These are phyloP conservation scores for Stenogyne calaminthoides DNA, from an alignment of 305 asterid species.

Conservation along the genomic window DNA sequence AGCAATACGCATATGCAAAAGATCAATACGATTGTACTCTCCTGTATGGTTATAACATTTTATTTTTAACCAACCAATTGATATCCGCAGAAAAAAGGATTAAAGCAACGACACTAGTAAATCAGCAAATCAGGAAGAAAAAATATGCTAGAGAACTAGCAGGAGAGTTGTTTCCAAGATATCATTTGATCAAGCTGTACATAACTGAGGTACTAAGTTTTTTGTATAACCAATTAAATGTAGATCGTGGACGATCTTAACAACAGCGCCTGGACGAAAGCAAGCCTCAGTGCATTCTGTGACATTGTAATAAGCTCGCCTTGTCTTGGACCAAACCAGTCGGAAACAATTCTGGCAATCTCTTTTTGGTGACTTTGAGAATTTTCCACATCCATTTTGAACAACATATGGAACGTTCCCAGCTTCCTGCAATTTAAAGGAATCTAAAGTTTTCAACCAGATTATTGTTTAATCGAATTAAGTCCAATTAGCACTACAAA, in stretches of 20 bases:
- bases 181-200: slow-evolving; percentile 40
- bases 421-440: slow-evolving; percentile 71
- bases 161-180: slow-evolving; percentile 8
- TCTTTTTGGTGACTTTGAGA: slow-evolving; percentile 82
- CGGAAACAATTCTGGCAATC: slow-evolving; percentile 72
- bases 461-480: not conserved
- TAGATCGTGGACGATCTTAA: slow-evolving; percentile 92
- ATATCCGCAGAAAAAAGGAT: not conserved
- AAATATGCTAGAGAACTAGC: slow-evolving; percentile 13
- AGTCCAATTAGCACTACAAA: not conserved
- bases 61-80: slow-evolving; percentile 11
- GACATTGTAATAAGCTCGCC: slow-evolving; percentile 78
- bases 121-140: not conserved
- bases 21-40: slow-evolving; percentile 1
- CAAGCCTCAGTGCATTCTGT: slow-evolving; percentile 69
- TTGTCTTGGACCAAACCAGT: slow-evolving; percentile 89
- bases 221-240: slow-evolving; percentile 76
- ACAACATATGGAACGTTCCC: slow-evolving; percentile 95
- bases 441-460: not conserved
- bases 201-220: slow-evolving; percentile 47
- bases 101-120: not conserved
- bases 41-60: slow-evolving; percentile 4
- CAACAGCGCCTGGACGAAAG: slow-evolving; percentile 89
- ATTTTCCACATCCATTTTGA: slow-evolving; percentile 89
- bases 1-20: not conserved